Evolutionary conservation across 1,284 basidiomycete genomes (phyloP), one percentile per base, ranked within the genome.

Genomic region (Trichosporon ovoides): DNA sequence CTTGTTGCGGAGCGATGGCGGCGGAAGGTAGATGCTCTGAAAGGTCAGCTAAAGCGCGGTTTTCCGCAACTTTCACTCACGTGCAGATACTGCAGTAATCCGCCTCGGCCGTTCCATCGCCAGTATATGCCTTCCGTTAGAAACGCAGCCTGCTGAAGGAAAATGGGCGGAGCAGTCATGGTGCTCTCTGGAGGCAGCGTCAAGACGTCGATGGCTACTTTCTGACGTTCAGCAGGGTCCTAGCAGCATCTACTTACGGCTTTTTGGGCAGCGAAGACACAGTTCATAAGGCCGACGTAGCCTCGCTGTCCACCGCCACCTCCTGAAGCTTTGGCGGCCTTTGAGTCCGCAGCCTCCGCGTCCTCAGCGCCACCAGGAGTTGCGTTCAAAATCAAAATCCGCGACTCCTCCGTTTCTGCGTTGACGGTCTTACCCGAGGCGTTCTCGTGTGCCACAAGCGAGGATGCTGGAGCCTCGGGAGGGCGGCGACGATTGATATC

Each of bases 221-320:
- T 93, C 90, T 96, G 70, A 31, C 24, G 10, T 53, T 40, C 48
- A 63, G 53, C 43, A n/a, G 13, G 14, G 2, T 34, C 7, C 18
- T 1, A 11, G 11, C 12, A 13, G 2, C 3, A 7, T 5, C 10
- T 55, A 78, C 84, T 67, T 63, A 89, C 92, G 58, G 91, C 82
- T 79, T 98, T 98, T 75, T 99, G 96, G 1, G 96, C 96, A 3
- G 93, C 94, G 78, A 99, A 99, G 54, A 98, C 98, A 58, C 92
- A 89, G 74, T 98, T 98, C 96, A 99, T 99, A 74, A 98, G 86
- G 12, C 95, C 90, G 54, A 98, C 95, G 63, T 79, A 79, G 13
- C 76, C 76, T 1, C 73, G 65, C 56, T 71, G 66, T 35, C 72
- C 69, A 38, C 53, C 59, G 38, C 55, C 60, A 6, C 63, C 62